These are phyloP conservation scores for Rhizopus microsporus DNA, from an alignment of 371 early-diverging fungal species.

Conservation along the genomic window DNA sequence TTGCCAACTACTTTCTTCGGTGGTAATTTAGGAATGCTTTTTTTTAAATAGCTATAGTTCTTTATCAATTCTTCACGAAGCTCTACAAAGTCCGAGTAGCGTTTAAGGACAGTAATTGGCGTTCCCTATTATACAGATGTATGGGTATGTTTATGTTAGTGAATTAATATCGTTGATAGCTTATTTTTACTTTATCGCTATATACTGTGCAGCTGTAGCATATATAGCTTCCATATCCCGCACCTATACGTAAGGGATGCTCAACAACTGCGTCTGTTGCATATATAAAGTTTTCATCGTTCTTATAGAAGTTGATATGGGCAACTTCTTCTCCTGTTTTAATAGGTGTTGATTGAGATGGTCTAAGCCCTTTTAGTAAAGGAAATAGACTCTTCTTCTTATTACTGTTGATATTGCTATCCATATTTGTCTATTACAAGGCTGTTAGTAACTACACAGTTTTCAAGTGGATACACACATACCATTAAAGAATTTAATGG, in stretches of 20 bases:
- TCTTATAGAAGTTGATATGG: constrained; percentile 41
- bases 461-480: too few relatives aligned
- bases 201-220: constrained; percentile 57
- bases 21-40: constrained; percentile 54
- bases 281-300: constrained; percentile 40
- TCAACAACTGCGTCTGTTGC: constrained; percentile 53
- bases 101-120: constrained; percentile 47
- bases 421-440: not conserved
- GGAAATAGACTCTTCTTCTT: constrained; percentile 22
- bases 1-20: constrained; percentile 57
- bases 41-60: constrained; percentile 43
- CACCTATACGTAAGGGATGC: constrained; percentile 51
- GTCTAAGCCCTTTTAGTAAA: constrained; percentile 16
- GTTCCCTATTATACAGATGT: constrained; percentile 30
- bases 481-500: not conserved
- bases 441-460: too few relatives aligned
- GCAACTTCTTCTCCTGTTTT: constrained; percentile 14
- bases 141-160: not conserved
- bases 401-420: not conserved
- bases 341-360: constrained; percentile 26
- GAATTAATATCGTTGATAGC: too few relatives aligned
- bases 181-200: constrained; percentile 41
- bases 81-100: constrained; percentile 62
- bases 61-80: constrained; percentile 43
- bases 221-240: constrained; percentile 55